A percentile compares a stretch with the other conserved stretches of the same genome.
Conservation (phyloP, 208 protist genomes). For the Leishmania lainsoni region DNA sequence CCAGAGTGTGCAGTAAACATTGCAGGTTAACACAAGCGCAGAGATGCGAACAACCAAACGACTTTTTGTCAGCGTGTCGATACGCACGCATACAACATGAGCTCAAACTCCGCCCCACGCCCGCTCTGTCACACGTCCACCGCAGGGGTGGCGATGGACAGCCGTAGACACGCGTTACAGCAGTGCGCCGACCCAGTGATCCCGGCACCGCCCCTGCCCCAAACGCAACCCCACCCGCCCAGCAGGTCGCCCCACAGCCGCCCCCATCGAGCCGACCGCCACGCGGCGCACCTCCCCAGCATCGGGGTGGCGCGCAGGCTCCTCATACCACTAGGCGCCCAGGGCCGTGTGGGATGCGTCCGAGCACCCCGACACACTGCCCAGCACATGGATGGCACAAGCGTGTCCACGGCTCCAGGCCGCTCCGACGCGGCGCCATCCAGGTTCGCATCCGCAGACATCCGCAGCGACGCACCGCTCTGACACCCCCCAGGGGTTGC, state of each 20-base stretch:
- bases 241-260: neutral
- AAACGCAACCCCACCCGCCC: neutral
- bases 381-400: neutral
- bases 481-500: neutral
- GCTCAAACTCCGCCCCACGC: neutral
- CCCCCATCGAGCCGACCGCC: neutral
- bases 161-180: neutral
- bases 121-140: neutral
- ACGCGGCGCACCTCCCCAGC: neutral
- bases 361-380: neutral
- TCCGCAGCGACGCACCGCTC: neutral
- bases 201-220: neutral
- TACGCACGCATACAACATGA: neutral
- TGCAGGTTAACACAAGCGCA: too few species aligned
- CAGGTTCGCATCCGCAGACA: neutral
- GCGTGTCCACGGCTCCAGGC: neutral
- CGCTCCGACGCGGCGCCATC: neutral
- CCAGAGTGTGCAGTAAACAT: too few species aligned
- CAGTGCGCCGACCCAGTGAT: neutral
- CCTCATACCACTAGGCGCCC: neutral
- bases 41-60: too few species aligned
- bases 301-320: neutral
- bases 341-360: neutral
- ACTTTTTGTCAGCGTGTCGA: neutral
- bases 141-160: too few species aligned